These are phyloP conservation scores for Acanthamoeba culbertsoni DNA, from an alignment of 208 protist species.

Conservation along the genomic window DNA sequence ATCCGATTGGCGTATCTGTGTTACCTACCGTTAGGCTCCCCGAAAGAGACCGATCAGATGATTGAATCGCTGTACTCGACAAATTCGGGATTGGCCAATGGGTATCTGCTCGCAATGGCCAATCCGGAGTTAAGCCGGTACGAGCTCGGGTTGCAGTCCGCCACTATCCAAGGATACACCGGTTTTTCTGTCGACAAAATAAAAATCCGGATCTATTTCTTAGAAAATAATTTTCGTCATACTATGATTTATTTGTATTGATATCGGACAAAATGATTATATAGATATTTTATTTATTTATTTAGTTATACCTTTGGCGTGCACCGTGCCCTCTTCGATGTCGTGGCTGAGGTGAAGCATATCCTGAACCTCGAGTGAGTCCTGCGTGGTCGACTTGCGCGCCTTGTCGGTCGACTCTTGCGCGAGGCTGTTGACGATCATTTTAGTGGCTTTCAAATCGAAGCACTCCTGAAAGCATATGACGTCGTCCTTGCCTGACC, in stretches of 20 bases:
- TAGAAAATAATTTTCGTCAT: not conserved
- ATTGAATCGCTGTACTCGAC: not conserved
- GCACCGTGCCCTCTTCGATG: not conserved
- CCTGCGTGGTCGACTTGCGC: not conserved
- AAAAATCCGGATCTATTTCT: not conserved
- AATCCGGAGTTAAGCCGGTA: not conserved
- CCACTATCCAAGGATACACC: slow-evolving; percentile 13
- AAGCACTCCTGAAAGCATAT: slow-evolving; percentile 18
- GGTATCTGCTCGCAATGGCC: not conserved
- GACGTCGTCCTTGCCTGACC: not conserved
- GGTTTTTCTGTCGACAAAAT: not conserved
- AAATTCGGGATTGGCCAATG: not conserved
- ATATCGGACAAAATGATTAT: too few species aligned
- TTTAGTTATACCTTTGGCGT: not conserved
- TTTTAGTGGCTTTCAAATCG: not conserved
- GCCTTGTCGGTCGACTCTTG: not conserved
- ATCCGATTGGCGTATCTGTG: not conserved
- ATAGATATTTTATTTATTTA: too few species aligned
- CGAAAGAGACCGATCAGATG: not conserved
- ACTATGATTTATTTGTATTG: too few species aligned
- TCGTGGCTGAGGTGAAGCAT: not conserved
- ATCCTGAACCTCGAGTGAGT: not conserved
- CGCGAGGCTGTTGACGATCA: not conserved
- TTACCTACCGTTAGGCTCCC: not conserved
- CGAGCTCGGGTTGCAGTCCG: not conserved